Conservation (phyloP, 1,284 basidiomycete species). For the Ceratobasidium sp. region DNA sequence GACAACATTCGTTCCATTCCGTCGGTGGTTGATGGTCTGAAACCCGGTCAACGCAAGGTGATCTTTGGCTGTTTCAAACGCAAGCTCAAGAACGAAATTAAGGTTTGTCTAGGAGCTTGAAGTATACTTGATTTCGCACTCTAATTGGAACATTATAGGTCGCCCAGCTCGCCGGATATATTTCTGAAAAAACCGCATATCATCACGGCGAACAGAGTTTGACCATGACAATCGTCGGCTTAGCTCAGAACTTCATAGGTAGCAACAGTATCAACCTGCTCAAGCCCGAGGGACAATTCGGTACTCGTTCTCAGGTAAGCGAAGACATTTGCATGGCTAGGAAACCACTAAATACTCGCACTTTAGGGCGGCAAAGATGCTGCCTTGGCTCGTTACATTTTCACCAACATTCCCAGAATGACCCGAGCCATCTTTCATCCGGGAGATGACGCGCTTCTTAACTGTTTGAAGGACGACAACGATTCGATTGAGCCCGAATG, state of each 20-base stretch:
- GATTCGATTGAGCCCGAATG: slow-evolving; percentile 92
- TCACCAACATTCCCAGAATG: slow-evolving; percentile 84
- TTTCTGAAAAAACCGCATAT: slow-evolving; percentile 94
- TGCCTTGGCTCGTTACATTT: slow-evolving; percentile 97
- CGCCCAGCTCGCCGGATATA: slow-evolving; percentile 94
- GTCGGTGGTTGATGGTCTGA: slow-evolving; percentile 92
- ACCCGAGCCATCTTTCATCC: slow-evolving; percentile 86
- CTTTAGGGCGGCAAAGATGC: slow-evolving; percentile 92
- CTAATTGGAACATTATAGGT: slow-evolving; percentile 67
- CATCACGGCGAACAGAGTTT: slow-evolving; percentile 96
- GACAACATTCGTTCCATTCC: slow-evolving; percentile 98
- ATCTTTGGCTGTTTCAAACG: slow-evolving; percentile 96
- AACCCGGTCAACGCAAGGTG: slow-evolving; percentile 99
- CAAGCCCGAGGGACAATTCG: slow-evolving; percentile 94
- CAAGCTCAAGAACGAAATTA: slow-evolving; percentile 93
- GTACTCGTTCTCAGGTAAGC: slow-evolving; percentile 75
- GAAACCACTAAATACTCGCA: not conserved
- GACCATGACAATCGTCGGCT: slow-evolving; percentile 89
- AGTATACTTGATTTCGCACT: not conserved
- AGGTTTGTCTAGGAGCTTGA: slow-evolving; percentile 63
- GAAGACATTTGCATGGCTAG: not conserved
- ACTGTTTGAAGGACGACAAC: slow-evolving; percentile 90
- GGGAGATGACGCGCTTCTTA: slow-evolving; percentile 87
- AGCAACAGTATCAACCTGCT: slow-evolving; percentile 97
- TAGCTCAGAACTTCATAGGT: slow-evolving; percentile 96